Evolutionary conservation across 345 rosid species (phyloP).

Genomic region (Eucalyptus polyanthemos): DNA sequence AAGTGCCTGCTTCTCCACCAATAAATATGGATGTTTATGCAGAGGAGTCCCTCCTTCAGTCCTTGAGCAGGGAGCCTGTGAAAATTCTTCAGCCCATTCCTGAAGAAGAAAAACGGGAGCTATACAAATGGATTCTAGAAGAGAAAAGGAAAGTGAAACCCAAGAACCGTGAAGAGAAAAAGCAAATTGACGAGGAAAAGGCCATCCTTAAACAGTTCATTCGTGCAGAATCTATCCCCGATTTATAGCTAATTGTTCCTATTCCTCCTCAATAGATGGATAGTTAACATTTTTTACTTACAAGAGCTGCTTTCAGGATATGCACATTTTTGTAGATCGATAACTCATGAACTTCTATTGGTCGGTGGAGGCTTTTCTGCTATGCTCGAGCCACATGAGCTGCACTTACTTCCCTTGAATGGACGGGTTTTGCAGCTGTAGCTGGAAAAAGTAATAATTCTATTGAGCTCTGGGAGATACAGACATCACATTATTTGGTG

Average conservation of each 20-base stretch:
- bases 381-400: not conserved
- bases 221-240: slow-evolving; percentile 37
- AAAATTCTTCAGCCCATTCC: slow-evolving; percentile 36
- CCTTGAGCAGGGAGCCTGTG: slow-evolving; percentile 12
- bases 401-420: not conserved
- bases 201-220: slow-evolving; percentile 59
- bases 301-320: not conserved
- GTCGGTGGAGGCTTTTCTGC: not conserved
- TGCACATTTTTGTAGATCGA: not conserved
- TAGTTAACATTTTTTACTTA: not conserved
- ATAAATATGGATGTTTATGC: not conserved
- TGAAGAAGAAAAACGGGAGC: slow-evolving; percentile 61
- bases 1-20: not conserved
- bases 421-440: not conserved
- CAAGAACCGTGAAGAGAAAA: slow-evolving; percentile 31
- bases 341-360: not conserved
- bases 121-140: slow-evolving; percentile 66
- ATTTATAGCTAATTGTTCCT: slow-evolving; percentile 18
- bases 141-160: slow-evolving; percentile 63
- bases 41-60: slow-evolving; percentile 1
- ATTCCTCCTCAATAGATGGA: not conserved
- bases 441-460: not conserved
- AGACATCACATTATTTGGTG: not conserved
- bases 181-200: slow-evolving; percentile 50
- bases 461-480: not conserved